Conservation (phyloP, 208 protist genomes). For the Trypanosoma avium region DNA sequence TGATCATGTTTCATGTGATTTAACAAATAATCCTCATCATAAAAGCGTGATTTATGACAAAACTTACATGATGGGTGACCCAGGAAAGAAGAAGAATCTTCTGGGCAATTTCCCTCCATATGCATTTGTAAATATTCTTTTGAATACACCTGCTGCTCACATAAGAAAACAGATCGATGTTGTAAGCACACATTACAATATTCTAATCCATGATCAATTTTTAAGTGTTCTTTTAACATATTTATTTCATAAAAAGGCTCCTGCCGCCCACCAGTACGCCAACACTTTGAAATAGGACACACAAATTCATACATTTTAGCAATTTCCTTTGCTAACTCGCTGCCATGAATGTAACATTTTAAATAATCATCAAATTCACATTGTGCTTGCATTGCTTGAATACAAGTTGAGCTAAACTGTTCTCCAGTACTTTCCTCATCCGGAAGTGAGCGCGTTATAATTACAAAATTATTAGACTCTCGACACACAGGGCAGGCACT, state of each 20-base stretch:
- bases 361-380: slow-evolving; percentile 42
- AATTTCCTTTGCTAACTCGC: slow-evolving; percentile 50
- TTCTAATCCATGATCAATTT: slow-evolving; percentile 51
- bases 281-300: slow-evolving; percentile 74
- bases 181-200: slow-evolving; percentile 84
- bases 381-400: slow-evolving; percentile 32
- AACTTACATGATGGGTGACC: slow-evolving; percentile 86
- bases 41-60: slow-evolving; percentile 61
- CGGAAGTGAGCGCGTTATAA: slow-evolving; percentile 56
- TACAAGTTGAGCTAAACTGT: slow-evolving; percentile 55
- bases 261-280: slow-evolving; percentile 57
- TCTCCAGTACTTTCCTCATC: slow-evolving; percentile 38
- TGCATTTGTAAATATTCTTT: slow-evolving; percentile 49
- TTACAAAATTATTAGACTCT: too few relatives aligned
- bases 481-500: slow-evolving; percentile 44
- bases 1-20: slow-evolving; percentile 89
- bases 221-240: slow-evolving; percentile 70
- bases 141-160: slow-evolving; percentile 80
- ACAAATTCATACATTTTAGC: slow-evolving; percentile 69
- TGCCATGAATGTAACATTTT: slow-evolving; percentile 57
- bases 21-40: slow-evolving; percentile 80
- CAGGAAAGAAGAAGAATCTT: slow-evolving; percentile 70
- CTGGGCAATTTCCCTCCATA: slow-evolving; percentile 50
- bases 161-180: slow-evolving; percentile 74
- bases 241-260: slow-evolving; percentile 70